Percentiles rank a stretch among this genome's conserved stretches.
Evolutionary conservation across 106 monocot species (phyloP).

Genomic region (Iris macrosiphon): DNA sequence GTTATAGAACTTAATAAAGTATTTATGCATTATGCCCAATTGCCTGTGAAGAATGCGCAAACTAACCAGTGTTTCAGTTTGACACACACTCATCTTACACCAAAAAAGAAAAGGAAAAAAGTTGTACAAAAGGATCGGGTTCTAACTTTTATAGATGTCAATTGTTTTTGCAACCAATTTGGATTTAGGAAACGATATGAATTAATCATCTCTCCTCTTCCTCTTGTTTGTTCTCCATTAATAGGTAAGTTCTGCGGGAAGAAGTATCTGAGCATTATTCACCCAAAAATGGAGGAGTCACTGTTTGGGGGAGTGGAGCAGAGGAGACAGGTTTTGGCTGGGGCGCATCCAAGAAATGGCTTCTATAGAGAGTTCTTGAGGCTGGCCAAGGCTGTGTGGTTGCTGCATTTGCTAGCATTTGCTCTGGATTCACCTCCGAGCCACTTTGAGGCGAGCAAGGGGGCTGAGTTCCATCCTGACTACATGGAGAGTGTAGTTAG

Average conservation of each 20-base stretch:
- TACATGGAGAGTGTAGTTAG: conserved; percentile 87
- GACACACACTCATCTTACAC: no score
- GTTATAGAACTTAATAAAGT: no score
- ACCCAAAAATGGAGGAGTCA: conserved; percentile 66
- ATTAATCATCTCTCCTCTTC: no score
- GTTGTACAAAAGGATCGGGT: no score
- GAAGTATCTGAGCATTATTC: conserved; percentile 61
- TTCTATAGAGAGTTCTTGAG: conserved; percentile 81
- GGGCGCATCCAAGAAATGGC: conserved; percentile 57
- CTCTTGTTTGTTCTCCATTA: no score
- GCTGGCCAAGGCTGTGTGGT: conserved; percentile 85
- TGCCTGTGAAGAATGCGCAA: no score
- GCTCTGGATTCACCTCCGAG: conserved; percentile 68
- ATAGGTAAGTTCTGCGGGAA: conserved; percentile 54
- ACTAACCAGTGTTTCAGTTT: no score
- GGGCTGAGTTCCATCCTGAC: conserved; percentile 55
- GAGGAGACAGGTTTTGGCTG: conserved; percentile 38
- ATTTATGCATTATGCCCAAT: no score
- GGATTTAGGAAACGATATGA: no score
- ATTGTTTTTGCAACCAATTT: no score
- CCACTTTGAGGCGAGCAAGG: conserved; percentile 72
- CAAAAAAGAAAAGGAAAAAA: no score
- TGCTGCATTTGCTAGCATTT: conserved; percentile 87
- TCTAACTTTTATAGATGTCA: no score
- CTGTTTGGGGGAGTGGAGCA: conserved; percentile 54